A percentile compares a stretch with the other conserved stretches of the same genome.
These are phyloP conservation scores for Dicorynia guianensis DNA, from an alignment of 306 rosid species.

Conservation along the genomic window DNA sequence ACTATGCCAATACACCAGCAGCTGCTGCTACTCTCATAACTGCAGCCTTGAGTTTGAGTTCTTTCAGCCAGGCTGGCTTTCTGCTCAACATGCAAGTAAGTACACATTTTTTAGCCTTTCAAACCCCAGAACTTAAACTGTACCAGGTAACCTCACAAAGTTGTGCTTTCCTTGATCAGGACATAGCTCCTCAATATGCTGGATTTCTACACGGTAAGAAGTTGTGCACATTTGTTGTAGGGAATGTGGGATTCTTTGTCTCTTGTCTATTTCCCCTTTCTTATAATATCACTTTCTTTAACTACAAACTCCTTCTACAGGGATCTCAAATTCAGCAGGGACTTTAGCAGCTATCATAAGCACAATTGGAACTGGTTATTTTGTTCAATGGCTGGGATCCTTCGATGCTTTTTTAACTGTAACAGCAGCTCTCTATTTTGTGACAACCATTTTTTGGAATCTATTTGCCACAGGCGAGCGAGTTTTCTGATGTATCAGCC, in stretches of 20 bases:
- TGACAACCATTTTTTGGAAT: slow-evolving; percentile 78
- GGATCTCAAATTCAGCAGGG: slow-evolving; percentile 84
- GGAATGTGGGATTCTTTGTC: not conserved
- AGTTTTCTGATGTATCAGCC: slow-evolving; percentile 51
- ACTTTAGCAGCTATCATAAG: slow-evolving; percentile 92
- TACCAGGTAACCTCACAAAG: slow-evolving; percentile 18
- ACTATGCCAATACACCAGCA: slow-evolving; percentile 70
- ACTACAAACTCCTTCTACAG: slow-evolving; percentile 48
- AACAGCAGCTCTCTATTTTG: slow-evolving; percentile 78
- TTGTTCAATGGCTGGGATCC: slow-evolving; percentile 91
- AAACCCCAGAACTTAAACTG: not conserved
- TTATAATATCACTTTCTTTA: not conserved
- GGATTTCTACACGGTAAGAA: slow-evolving; percentile 88
- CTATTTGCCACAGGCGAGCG: slow-evolving; percentile 81
- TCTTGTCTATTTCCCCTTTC: not conserved
- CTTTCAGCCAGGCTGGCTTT: slow-evolving; percentile 97
- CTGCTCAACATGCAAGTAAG: slow-evolving; percentile 92
- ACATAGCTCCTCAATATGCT: slow-evolving; percentile 91
- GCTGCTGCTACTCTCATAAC: slow-evolving; percentile 72
- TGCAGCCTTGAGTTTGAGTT: slow-evolving; percentile 83
- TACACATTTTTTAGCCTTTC: slow-evolving; percentile 22
- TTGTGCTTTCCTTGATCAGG: slow-evolving; percentile 60
- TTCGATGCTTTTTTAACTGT: slow-evolving; percentile 84
- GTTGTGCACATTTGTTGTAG: not conserved
- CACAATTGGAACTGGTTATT: slow-evolving; percentile 95